Evolutionary conservation across 140 eudicot species (phyloP).

Genomic region (Senecio squalidus): DNA sequence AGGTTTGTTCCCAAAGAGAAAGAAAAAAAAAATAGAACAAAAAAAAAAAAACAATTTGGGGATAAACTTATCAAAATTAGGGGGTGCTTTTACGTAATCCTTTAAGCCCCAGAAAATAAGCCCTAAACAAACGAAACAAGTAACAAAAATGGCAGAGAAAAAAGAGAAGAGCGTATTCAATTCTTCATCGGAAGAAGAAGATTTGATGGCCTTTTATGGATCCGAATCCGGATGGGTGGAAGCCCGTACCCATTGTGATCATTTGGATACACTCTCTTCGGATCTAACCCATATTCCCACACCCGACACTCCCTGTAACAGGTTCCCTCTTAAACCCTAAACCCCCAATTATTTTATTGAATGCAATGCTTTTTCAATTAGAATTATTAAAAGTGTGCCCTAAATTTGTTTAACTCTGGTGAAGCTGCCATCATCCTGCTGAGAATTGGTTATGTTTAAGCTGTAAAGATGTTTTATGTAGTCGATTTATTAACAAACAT

Average conservation of each 20-base stretch:
- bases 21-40: no score
- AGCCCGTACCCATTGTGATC: constrained; percentile 88
- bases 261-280: constrained; percentile 44
- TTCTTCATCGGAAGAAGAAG: constrained; percentile 42
- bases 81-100: no score
- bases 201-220: constrained; percentile 34
- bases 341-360: no score
- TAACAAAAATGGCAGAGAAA: no score
- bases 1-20: no score
- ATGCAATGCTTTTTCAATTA: neutral
- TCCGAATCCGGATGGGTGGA: constrained; percentile 97
- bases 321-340: constrained; percentile 34
- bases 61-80: no score
- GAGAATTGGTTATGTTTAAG: constrained; percentile 93
- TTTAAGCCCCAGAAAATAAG: no score
- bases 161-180: no score
- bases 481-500: constrained; percentile 90
- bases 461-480: constrained; percentile 87
- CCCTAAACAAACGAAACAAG: no score
- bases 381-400: neutral
- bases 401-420: neutral
- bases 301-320: constrained; percentile 69
- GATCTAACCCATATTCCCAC: constrained; percentile 84
- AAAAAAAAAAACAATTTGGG: no score
- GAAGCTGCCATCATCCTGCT: constrained; percentile 78